Conservation (phyloP, 768 basidiomycete species). For the Nevesoporus exiguus region DNA sequence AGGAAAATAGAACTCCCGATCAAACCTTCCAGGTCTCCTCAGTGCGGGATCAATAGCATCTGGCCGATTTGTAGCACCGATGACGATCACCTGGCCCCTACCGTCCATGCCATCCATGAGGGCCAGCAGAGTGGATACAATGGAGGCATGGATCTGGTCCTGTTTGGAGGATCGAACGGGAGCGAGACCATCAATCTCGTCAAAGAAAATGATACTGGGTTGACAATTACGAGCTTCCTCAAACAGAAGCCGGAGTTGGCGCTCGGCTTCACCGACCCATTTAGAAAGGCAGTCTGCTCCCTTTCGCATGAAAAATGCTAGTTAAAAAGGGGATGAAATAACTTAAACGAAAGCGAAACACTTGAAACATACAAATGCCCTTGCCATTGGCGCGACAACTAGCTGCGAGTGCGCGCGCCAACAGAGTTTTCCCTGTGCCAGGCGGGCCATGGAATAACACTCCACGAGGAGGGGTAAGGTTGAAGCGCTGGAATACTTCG, state of each 20-base stretch:
- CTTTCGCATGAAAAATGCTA: slow-evolving; percentile 99
- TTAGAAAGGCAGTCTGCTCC: slow-evolving; percentile 97
- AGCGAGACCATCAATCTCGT: slow-evolving; percentile 98
- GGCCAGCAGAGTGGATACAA: slow-evolving; percentile 92
- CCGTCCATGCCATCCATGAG: slow-evolving; percentile 99
- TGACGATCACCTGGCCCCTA: slow-evolving; percentile 93
- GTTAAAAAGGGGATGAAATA: background rate
- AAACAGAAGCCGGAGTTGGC: slow-evolving; percentile 90
- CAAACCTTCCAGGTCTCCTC: slow-evolving; percentile 90
- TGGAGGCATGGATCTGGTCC: slow-evolving; percentile 97
- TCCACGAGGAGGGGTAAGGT: slow-evolving; percentile 91
- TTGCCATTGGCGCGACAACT: slow-evolving; percentile 85
- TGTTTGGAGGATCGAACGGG: slow-evolving; percentile 98
- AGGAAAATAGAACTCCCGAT: slow-evolving; percentile 97
- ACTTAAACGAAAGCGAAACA: background rate
- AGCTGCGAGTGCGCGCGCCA: slow-evolving; percentile 92
- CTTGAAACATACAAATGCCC: slow-evolving; percentile 69
- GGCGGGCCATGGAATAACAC: slow-evolving; percentile 98
- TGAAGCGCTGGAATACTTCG: slow-evolving; percentile 92
- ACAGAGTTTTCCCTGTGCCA: slow-evolving; percentile 95
- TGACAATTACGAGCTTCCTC: slow-evolving; percentile 92
- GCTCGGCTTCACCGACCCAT: slow-evolving; percentile 99
- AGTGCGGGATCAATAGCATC: slow-evolving; percentile 98
- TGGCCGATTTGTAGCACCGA: slow-evolving; percentile 96
- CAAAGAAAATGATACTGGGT: slow-evolving; percentile 98